Evolutionary conservation across 2,329 filamentous ascomycete genomes (phyloP), one percentile per base, ranked within the genome.

Genomic region (Aspergillus eucalypticola): DNA sequence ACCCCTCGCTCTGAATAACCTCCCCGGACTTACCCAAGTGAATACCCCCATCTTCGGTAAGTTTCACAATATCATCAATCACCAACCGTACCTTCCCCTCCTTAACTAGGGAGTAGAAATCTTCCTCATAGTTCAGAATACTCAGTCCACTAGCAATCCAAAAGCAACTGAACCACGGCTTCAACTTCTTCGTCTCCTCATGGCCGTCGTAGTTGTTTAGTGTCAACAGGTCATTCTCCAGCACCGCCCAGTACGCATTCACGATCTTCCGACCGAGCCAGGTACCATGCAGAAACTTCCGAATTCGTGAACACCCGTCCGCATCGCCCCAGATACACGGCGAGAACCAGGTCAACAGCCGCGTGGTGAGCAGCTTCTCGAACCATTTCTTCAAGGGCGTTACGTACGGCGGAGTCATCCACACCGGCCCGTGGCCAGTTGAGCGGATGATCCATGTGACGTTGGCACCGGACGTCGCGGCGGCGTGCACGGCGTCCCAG

Each of bases 311-410:
- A 35, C 83, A 89, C 1, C 87, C 88, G 67, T 87, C 87, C 2
- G 81, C 83, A 1, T 81, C 78, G 4, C 87, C 88, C 87, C 88
- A 93, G 13, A 89, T 82, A 69, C 89, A 92, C 0, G 90, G 90
- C 54, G 85, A 88, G 73, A 93, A 86, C 86, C 88, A 92, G 2
- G 86, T 89, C 56, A 92, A 75, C 64, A 90, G 81, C 0, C 90
- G 86, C 0, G 85, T 88, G 32, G 84, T 83, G 3, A 88, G 82
- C 4, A 92, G 81, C 66, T 88, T 86, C 73, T 92, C 89, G 0
- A 91, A 76, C 82, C 85, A 86, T 60, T 82, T 83, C 71, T 88
- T 88, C n/a, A 90, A 69, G 0, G 88, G 87, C 1, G 88, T 90
- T 15, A 90, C 86, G 58, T 85, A 86, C 1, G 83, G 62, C 3